A percentile compares a stretch with the other conserved stretches of the same genome.
Conservation (phyloP, 2,329 filamentous ascomycete species). For the Monosporascus sp. region DNA sequence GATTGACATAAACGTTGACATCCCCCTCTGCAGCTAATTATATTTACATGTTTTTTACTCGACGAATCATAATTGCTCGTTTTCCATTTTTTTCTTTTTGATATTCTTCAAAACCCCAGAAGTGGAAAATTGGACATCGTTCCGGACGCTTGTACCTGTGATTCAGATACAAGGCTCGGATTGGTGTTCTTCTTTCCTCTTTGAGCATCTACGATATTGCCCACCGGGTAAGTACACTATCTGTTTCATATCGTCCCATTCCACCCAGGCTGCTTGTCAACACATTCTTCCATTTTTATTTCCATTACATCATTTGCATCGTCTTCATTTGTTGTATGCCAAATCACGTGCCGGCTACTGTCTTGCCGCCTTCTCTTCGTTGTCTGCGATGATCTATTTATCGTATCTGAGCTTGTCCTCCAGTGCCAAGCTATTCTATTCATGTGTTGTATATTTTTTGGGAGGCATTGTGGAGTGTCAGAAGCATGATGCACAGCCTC, state of each 20-base stretch:
- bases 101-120: not conserved
- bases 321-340: not conserved
- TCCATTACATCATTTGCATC: not conserved
- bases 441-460: not conserved
- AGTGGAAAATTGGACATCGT: not conserved
- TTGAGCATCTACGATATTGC: constrained; percentile 6
- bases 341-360: not conserved
- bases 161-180: not conserved
- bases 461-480: not conserved
- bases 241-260: too few species aligned
- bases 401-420: not conserved
- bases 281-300: not conserved
- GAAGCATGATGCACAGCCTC: not conserved
- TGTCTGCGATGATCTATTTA: not conserved
- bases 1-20: too few species aligned
- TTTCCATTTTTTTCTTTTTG: not conserved
- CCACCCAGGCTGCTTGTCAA: not conserved
- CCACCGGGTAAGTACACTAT: constrained; percentile 11
- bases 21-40: too few species aligned
- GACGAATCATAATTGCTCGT: not conserved
- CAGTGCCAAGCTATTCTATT: not conserved
- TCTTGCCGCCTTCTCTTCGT: not conserved
- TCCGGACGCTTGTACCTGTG: not conserved
- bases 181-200: not conserved
- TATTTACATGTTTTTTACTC: not conserved